phyloP scores from a whole-genome alignment of 345 rosid species.

The Dovyalis caffra region DNA sequence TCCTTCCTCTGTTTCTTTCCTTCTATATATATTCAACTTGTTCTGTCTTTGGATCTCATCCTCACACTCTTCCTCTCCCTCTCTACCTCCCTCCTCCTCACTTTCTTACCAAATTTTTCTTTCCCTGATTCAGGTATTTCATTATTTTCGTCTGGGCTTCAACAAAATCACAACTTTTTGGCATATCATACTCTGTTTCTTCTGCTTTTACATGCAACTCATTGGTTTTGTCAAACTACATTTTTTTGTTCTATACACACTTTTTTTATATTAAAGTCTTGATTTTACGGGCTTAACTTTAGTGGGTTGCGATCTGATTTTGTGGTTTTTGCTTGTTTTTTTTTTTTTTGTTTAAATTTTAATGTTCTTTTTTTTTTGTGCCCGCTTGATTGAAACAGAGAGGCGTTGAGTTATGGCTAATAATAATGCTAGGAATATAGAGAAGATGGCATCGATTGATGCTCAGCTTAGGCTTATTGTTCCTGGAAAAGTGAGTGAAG shows the following conservation, averaged over 20 bases:
- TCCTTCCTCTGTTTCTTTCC: background rate
- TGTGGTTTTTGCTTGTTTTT: background rate
- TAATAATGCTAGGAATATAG: conserved; percentile 45
- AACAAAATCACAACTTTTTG: background rate
- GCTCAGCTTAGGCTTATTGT: conserved; percentile 84
- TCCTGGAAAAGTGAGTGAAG: conserved; percentile 87
- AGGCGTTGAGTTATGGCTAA: conserved; percentile 38
- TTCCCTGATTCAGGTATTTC: conserved; percentile 21
- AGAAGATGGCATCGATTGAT: conserved; percentile 95
- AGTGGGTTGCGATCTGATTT: conserved; percentile 16
- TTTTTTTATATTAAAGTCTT: conserved; percentile 1
- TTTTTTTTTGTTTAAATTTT: background rate
- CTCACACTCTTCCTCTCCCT: background rate
- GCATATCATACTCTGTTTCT: background rate
- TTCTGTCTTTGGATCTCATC: background rate
- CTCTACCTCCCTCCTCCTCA: background rate
- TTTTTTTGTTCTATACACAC: background rate
- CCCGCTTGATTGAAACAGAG: conserved; percentile 15
- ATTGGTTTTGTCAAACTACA: background rate
- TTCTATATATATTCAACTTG: background rate
- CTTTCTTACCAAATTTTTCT: conserved; percentile 3
- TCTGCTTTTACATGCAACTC: background rate
- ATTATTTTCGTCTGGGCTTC: conserved; percentile 11
- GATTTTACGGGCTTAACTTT: conserved; percentile 1
- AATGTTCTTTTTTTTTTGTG: background rate